Evolutionary conservation across 1,284 basidiomycete species (phyloP).

Genomic region (Inonotus hispidus): DNA sequence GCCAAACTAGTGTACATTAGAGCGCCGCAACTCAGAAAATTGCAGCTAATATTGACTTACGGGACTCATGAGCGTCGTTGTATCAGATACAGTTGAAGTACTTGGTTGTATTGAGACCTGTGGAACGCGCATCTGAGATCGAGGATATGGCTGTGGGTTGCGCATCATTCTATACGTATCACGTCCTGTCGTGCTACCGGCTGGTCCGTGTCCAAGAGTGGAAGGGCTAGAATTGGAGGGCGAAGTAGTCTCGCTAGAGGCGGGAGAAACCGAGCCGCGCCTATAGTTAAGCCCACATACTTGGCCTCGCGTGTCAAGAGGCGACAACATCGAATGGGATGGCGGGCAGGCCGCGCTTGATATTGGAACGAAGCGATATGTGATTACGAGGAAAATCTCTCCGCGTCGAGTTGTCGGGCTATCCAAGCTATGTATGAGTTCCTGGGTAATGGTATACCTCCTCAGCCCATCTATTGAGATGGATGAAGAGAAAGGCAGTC

Average conservation of each 20-base stretch:
- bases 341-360: background rate
- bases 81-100: background rate
- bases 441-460: conserved; percentile 14
- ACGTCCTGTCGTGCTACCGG: background rate
- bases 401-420: conserved; percentile 1
- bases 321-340: background rate
- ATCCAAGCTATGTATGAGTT: conserved; percentile 10
- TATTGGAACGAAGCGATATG: conserved; percentile 12
- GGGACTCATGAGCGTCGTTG: background rate
- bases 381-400: conserved; percentile 13
- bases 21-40: background rate
- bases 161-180: background rate
- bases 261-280: background rate
- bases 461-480: background rate
- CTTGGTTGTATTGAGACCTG: background rate
- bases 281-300: background rate
- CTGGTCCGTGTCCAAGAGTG: background rate
- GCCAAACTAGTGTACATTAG: background rate
- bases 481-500: background rate
- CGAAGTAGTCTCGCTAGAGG: background rate
- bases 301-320: background rate
- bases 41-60: background rate
- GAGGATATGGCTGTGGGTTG: background rate
- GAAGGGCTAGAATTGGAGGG: background rate
- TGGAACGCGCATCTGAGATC: background rate